phyloP scores from a whole-genome alignment of 495 filamentous ascomycete genomes.

The Xylaria venustula region DNA sequence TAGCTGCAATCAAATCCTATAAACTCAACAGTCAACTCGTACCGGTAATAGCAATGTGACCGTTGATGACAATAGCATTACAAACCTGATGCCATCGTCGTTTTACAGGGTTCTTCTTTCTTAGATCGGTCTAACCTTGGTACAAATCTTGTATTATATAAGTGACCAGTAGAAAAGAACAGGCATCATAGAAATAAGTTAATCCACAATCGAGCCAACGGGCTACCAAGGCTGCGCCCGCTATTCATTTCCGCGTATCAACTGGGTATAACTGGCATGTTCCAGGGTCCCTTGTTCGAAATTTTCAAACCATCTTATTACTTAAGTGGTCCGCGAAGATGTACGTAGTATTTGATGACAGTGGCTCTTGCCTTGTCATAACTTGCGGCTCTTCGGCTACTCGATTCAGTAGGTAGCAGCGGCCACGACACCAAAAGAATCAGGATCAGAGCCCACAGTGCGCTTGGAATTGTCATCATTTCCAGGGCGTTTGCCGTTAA shows the following conservation, averaged over 20 bases:
- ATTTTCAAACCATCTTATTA: too few species aligned
- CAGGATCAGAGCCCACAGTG: background rate
- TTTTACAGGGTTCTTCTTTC: background rate
- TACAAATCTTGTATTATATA: too few species aligned
- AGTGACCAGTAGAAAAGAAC: too few species aligned
- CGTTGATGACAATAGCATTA: background rate
- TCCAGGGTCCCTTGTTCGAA: background rate
- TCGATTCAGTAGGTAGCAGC: background rate
- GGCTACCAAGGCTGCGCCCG: too few species aligned
- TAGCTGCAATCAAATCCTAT: background rate
- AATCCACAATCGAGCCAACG: too few species aligned
- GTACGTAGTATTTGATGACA: too few species aligned
- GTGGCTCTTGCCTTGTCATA: background rate
- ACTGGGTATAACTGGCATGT: background rate
- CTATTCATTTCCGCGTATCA: background rate
- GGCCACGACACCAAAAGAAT: background rate
- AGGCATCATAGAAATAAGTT: too few species aligned
- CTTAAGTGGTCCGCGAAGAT: too few species aligned
- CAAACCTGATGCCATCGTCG: background rate
- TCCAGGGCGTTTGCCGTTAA: background rate
- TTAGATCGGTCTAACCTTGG: background rate
- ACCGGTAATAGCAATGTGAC: background rate
- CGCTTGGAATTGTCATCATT: slow-evolving; percentile 5
- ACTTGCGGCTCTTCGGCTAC: background rate
- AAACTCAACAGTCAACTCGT: background rate